Evolutionary conservation across 306 rosid species (phyloP), one percentile per base, ranked within the genome.

Genomic region (Ceratonia siliqua): DNA sequence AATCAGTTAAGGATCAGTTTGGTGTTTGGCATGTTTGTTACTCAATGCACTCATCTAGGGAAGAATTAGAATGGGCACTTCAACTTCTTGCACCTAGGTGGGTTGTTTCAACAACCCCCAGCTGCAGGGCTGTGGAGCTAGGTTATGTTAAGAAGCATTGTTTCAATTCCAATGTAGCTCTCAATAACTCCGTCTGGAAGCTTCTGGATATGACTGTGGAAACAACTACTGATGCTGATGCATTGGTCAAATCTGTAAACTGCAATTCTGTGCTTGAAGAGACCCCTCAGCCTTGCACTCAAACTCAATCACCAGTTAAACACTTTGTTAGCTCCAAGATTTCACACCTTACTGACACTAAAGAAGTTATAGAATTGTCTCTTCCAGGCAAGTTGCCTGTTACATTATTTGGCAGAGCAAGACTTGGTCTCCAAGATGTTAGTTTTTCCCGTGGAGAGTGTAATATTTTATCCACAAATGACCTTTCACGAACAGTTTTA

Each of bases 21-120:
- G 94, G 98, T 30, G 89, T 92, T 75, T 90, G 98, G 94, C 96
- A 90, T 81, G 91, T 90, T 25, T 92, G 96, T 80, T 92, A 85
- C 69, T 79, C 96, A 5, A 88, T 87, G 80, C 96, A 92, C 89
- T 90, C 96, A 11, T 90, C 94, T 33, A 85, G 78, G 84, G 92
- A 85, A 58, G 98, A 92, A 84, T 83, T 92, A 68, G 98, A 92
- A 81, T 84, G 92, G 90, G 92, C 92, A 13, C 88, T 92, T 59
- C 87, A 82, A 72, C 88, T 88, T 87, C 91, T 92, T 63, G 74
- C 86, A 52, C 96, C 98, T 58, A 87, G 85, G 78, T 92, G 96
- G 98, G 92, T 90, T 73, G 89, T 92, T 85, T 92, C 98, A 64
- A 92, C 94, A 48, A 88, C 96, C 68, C 91, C 96, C 28, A 80